A percentile compares a stretch with the other conserved stretches of the same genome.
These are phyloP conservation scores for Heterobasidion irregulare DNA, from an alignment of 1,284 basidiomycete species.

Conservation along the genomic window DNA sequence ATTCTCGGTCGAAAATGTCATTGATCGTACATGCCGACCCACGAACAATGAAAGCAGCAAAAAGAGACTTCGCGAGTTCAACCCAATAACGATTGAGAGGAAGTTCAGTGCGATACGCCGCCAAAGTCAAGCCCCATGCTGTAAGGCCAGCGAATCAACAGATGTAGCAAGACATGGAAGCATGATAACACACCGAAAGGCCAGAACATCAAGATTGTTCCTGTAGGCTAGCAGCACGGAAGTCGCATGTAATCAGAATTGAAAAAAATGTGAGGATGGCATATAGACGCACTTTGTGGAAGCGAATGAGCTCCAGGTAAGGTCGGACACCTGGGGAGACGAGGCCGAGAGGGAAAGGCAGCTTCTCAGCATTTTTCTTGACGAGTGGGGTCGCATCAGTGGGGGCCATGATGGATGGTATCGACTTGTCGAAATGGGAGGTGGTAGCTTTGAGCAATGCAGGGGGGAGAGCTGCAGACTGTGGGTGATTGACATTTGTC, in stretches of 20 bases:
- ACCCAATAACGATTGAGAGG: constrained; percentile 8
- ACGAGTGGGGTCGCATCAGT: constrained; percentile 6
- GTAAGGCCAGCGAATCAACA: constrained; percentile 29
- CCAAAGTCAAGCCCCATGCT: constrained; percentile 16
- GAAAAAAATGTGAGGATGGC: neutral
- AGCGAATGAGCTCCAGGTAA: constrained; percentile 40
- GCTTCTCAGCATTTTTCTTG: constrained; percentile 6
- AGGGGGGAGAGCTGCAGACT: neutral
- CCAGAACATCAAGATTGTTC: constrained; percentile 48
- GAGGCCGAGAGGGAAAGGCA: constrained; percentile 11
- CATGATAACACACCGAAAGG: constrained; percentile 30
- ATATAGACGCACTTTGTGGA: constrained; percentile 33
- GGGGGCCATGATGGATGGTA: constrained; percentile 4
- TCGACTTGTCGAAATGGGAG: neutral
- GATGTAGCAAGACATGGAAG: constrained; percentile 19
- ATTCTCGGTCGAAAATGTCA: constrained; percentile 42
- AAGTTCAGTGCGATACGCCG: constrained; percentile 11
- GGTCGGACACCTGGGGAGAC: constrained; percentile 20
- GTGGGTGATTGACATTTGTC: neutral
- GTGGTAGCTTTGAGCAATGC: neutral
- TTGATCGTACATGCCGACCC: constrained; percentile 39
- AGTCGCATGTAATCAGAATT: neutral
- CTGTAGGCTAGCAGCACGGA: constrained; percentile 30
- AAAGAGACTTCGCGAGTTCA: constrained; percentile 11
- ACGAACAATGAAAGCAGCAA: constrained; percentile 12